These are phyloP conservation scores for Leishmania lainsoni DNA, from an alignment of 208 protist species.

Conservation along the genomic window DNA sequence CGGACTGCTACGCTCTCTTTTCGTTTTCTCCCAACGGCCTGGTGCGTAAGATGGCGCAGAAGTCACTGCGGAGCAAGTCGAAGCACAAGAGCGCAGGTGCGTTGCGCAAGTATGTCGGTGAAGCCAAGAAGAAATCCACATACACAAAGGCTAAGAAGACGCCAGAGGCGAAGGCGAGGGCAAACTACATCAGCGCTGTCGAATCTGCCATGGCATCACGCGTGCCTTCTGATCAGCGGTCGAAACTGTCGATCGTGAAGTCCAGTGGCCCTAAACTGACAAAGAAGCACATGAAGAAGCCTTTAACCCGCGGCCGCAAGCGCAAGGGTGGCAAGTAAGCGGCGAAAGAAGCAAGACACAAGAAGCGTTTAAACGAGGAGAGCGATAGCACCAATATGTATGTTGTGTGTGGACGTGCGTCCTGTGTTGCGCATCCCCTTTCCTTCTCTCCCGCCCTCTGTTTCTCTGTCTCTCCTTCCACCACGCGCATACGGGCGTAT, in stretches of 20 bases:
- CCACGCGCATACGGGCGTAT: not conserved
- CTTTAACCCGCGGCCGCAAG: slow-evolving; percentile 82
- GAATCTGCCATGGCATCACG: slow-evolving; percentile 88
- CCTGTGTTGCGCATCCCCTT: not conserved
- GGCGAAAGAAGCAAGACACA: not conserved
- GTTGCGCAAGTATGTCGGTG: slow-evolving; percentile 83
- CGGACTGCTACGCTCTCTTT: not conserved
- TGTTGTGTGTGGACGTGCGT: not conserved
- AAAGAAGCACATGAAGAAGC: slow-evolving; percentile 87
- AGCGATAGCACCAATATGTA: not conserved
- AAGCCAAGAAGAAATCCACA: slow-evolving; percentile 80
- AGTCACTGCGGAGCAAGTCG: slow-evolving; percentile 64
- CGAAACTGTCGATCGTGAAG: slow-evolving; percentile 83
- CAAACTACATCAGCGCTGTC: slow-evolving; percentile 82
- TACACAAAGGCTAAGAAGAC: slow-evolving; percentile 67
- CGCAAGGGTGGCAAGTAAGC: slow-evolving; percentile 32
- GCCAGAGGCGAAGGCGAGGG: slow-evolving; percentile 59
- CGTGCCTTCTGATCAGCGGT: slow-evolving; percentile 87
- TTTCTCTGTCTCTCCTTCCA: not conserved
- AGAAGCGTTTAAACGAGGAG: not conserved
- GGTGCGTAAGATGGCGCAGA: slow-evolving; percentile 65
- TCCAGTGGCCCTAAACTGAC: slow-evolving; percentile 45
- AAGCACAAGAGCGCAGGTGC: slow-evolving; percentile 82
- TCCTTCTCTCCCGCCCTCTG: not conserved
- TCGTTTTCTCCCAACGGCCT: not conserved